A percentile compares a stretch with the other conserved stretches of the same genome.
These are phyloP conservation scores for Podospora didyma DNA, from an alignment of 495 filamentous ascomycete species.

Conservation along the genomic window DNA sequence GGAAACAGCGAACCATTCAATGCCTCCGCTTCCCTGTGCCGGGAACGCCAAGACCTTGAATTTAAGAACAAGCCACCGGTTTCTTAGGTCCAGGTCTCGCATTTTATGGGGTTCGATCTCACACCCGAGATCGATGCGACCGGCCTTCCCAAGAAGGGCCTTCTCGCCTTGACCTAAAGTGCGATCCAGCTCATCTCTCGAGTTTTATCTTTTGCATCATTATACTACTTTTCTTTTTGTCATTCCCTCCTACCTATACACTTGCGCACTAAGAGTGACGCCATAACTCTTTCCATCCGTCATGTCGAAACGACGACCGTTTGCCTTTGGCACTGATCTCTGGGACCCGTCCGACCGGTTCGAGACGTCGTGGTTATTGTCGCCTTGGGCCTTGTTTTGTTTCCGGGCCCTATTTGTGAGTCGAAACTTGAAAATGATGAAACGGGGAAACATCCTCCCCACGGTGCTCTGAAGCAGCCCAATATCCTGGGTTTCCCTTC, in stretches of 20 bases:
- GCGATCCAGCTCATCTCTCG: not conserved
- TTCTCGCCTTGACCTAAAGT: too few species aligned
- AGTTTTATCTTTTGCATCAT: not conserved
- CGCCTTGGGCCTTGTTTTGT: conserved; percentile 56
- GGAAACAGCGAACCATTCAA: too few species aligned
- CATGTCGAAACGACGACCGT: conserved; percentile 9
- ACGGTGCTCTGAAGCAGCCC: too few species aligned
- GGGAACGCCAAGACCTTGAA: too few species aligned
- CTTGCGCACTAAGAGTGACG: not conserved
- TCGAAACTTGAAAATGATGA: not conserved
- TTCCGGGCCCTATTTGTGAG: conserved; percentile 56
- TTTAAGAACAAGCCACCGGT: too few species aligned
- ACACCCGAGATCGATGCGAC: too few species aligned
- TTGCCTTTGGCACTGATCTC: conserved; percentile 38
- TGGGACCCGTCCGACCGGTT: conserved; percentile 62
- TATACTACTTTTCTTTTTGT: not conserved
- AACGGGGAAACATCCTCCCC: not conserved
- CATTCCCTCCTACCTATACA: not conserved
- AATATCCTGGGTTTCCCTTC: too few species aligned
- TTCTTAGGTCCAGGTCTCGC: too few species aligned
- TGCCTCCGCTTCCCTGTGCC: too few species aligned
- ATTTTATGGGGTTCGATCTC: too few species aligned
- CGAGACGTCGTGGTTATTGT: conserved; percentile 71
- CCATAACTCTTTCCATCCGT: too few species aligned
- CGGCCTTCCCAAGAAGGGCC: too few species aligned